phyloP scores from a whole-genome alignment of 352 stramenopile species.

The Peronosclerospora sorghi region DNA sequence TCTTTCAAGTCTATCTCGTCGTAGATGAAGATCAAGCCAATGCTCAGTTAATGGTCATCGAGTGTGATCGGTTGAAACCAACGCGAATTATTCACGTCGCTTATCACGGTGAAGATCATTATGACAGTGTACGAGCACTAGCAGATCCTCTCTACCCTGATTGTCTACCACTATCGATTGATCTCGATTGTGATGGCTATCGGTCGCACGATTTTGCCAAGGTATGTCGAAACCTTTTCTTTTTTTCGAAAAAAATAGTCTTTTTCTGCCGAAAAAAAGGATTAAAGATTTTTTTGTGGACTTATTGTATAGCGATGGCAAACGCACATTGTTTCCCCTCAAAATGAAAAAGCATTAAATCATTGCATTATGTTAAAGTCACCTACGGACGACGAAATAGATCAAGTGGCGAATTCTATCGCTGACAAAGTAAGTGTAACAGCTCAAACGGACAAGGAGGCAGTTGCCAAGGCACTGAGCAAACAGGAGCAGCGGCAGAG shows the following conservation, averaged over 20 bases:
- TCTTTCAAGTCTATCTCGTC: slow-evolving; percentile 69
- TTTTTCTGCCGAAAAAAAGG: too few species aligned
- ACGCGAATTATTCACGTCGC: slow-evolving; percentile 42
- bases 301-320: slow-evolving; percentile 22
- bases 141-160: slow-evolving; percentile 26
- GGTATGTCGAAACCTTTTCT: slow-evolving; percentile 27
- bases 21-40: slow-evolving; percentile 51
- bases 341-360: slow-evolving; percentile 1
- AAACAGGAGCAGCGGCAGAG: slow-evolving; percentile 39
- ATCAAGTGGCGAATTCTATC: slow-evolving; percentile 11
- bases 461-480: slow-evolving; percentile 14
- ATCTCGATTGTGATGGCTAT: slow-evolving; percentile 49
- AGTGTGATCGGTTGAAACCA: slow-evolving; percentile 50
- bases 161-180: slow-evolving; percentile 30
- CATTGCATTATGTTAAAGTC: slow-evolving; percentile 5
- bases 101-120: slow-evolving; percentile 72
- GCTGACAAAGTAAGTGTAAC: slow-evolving; percentile 13
- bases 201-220: slow-evolving; percentile 41
- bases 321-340: slow-evolving; percentile 1
- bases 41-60: slow-evolving; percentile 50
- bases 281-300: too few species aligned
- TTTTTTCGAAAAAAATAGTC: too few species aligned
- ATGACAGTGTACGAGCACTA: slow-evolving; percentile 63
- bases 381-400: slow-evolving; percentile 6
- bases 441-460: slow-evolving; percentile 3